phyloP scores from a whole-genome alignment of 2,329 filamentous ascomycete genomes.

The Huntiella omanensis region DNA sequence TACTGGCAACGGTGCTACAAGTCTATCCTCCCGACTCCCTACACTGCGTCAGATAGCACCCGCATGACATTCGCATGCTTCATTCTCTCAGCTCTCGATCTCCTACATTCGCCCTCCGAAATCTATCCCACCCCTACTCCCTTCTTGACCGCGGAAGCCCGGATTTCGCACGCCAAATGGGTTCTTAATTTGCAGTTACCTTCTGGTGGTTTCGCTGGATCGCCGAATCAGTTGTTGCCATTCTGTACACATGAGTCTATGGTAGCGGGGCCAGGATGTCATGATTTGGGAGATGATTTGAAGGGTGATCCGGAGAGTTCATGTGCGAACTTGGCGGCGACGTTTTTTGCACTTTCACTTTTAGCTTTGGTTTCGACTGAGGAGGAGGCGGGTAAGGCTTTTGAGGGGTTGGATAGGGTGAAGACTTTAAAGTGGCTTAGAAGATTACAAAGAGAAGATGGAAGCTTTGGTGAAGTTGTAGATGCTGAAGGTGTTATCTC shows the following conservation, averaged over 20 bases:
- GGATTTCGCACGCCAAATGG: conserved; percentile 43
- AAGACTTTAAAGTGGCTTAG: conserved; percentile 57
- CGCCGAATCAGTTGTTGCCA: conserved; percentile 44
- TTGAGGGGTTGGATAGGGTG: conserved; percentile 45
- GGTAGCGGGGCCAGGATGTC: not conserved
- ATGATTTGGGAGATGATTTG: not conserved
- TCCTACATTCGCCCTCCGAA: conserved; percentile 45
- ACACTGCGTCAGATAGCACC: conserved; percentile 77
- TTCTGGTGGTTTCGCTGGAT: conserved; percentile 73
- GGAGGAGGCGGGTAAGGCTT: conserved; percentile 22
- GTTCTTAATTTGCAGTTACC: conserved; percentile 74
- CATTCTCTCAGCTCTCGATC: conserved; percentile 65
- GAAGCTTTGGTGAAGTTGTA: conserved; percentile 77
- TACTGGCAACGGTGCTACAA: conserved; percentile 87
- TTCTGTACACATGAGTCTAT: conserved; percentile 15
- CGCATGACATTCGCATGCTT: conserved; percentile 84
- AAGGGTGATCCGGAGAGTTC: not conserved
- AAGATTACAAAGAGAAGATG: conserved; percentile 59
- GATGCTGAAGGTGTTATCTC: conserved; percentile 39
- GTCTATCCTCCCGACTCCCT: conserved; percentile 59
- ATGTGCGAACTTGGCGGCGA: conserved; percentile 59
- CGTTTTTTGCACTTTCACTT: conserved; percentile 68
- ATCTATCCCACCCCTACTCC: conserved; percentile 22
- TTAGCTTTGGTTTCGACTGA: conserved; percentile 37
- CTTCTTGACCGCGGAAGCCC: conserved; percentile 28